Conservation (phyloP, 2,329 filamentous ascomycete species). For the Knufia fluminis region DNA sequence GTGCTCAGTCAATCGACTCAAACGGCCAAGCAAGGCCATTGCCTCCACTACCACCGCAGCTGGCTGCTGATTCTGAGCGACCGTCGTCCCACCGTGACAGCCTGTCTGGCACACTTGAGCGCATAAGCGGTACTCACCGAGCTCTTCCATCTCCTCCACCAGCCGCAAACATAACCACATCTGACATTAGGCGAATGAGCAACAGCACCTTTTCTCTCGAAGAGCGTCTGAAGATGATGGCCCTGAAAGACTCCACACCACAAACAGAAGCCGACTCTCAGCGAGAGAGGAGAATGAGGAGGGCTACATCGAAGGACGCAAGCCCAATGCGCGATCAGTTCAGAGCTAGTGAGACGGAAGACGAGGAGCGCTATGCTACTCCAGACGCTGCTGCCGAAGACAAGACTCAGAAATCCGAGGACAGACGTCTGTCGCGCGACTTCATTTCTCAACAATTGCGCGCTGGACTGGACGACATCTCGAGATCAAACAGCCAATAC, state of each 20-base stretch:
- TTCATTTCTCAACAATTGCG: conserved; percentile 77
- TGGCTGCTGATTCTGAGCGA: conserved; percentile 16
- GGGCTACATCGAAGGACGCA: conserved; percentile 38
- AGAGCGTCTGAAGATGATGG: conserved; percentile 79
- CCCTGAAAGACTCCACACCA: conserved; percentile 57
- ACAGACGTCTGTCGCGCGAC: conserved; percentile 56
- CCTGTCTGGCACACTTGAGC: conserved; percentile 62
- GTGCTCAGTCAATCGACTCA: conserved; percentile 65
- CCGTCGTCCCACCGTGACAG: conserved; percentile 18
- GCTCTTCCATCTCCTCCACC: conserved; percentile 63
- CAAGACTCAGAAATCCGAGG: conserved; percentile 51
- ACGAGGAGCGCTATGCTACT: conserved; percentile 43
- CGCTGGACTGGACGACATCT: conserved; percentile 50
- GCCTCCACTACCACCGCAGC: conserved; percentile 63
- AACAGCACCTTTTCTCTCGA: conserved; percentile 73
- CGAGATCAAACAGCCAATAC: conserved; percentile 35
- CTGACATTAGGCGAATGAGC: conserved; percentile 68
- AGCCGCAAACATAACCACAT: conserved; percentile 59
- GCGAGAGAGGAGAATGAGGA: conserved; percentile 59
- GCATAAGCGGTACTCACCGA: conserved; percentile 56
- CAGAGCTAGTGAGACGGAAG: conserved; percentile 23
- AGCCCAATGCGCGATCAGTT: conserved; percentile 31
- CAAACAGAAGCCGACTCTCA: conserved; percentile 55
- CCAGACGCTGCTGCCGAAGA: conserved; percentile 45
- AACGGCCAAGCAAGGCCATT: conserved; percentile 76